Evolutionary conservation across 257 asterid genomes (phyloP), one percentile per base, ranked within the genome.

Genomic region (Craterostigma plantagineum): DNA sequence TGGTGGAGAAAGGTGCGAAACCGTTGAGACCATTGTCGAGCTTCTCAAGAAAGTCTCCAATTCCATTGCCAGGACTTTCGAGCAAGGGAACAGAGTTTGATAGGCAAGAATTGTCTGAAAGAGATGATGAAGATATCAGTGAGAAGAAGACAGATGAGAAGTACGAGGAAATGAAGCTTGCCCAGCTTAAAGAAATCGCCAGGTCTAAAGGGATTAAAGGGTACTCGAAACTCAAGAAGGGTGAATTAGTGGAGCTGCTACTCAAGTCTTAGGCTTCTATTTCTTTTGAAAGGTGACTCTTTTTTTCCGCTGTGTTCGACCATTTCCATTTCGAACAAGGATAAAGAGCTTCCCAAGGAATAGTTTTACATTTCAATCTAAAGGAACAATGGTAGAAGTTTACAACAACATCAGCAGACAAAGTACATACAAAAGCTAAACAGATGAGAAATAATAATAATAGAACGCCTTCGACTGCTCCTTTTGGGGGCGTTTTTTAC

Each of bases 181-280:
- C 55, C 15, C 64, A 72, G 50, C 62, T 81, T 18, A 81, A 72
- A 57, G 77, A 72, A 62, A 53, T 63, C 2, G 91, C 91, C 17
- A 82, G 78, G 70, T 59, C 75, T 30, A 75, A 49, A 63, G 85
- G 92, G 58, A 61, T 78, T 27, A 72, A 54, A 57, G 90, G 94
- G 48, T 78, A 75, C 45, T 78, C 85, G n/a, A 78, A 65, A 57
- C 69, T 78, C 33, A 78, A 58, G 48, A 82, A 78, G 73, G 55
- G 66, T 38, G 90, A 82, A 38, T 66, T 82, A 16, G 51, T 78
- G 10, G 71, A 70, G 59, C 75, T 75, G 49, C 54, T 81, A 11
- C 41, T 38, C 54, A 55, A 59, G 43, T 57, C 66, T 2, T 23
- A 23, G 30, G 6, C n/a, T n/a, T n/a, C n/a, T n/a, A 23, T 2